These are phyloP conservation scores for Pleurotus eryngii DNA, from an alignment of 768 basidiomycete species.

Conservation along the genomic window DNA sequence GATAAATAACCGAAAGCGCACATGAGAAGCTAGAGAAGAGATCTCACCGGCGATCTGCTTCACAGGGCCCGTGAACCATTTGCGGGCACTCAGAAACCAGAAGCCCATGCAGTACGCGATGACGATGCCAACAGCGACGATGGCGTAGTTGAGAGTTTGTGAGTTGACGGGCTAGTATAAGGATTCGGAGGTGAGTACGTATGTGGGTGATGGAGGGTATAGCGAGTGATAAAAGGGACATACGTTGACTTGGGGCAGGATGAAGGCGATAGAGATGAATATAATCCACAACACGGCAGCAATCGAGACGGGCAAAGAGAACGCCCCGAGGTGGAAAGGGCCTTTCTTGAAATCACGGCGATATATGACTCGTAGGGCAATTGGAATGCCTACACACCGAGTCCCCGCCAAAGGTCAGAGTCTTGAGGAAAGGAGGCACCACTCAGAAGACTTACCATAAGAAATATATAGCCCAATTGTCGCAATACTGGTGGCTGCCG, in stretches of 20 bases:
- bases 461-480: conserved; percentile 78
- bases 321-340: conserved; percentile 66
- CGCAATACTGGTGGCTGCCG: conserved; percentile 58
- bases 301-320: conserved; percentile 59
- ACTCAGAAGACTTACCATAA: conserved; percentile 43
- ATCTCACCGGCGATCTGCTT: conserved; percentile 57
- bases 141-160: conserved; percentile 72
- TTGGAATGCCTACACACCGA: conserved; percentile 51
- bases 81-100: conserved; percentile 69
- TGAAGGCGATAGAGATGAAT: conserved; percentile 73
- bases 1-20: not conserved
- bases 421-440: not conserved
- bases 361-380: conserved; percentile 63
- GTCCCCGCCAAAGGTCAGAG: too few relatives aligned
- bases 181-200: not conserved
- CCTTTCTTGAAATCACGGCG: conserved; percentile 57
- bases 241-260: conserved; percentile 66
- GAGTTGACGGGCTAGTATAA: conserved; percentile 54
- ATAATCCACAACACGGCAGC: conserved; percentile 62
- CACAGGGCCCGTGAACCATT: conserved; percentile 71
- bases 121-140: conserved; percentile 76
- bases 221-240: conserved; percentile 12
- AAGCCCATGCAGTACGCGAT: conserved; percentile 60
- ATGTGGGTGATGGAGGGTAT: not conserved
- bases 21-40: not conserved